Conservation (phyloP, 257 asterid species). For the Solanum peruvianum region DNA sequence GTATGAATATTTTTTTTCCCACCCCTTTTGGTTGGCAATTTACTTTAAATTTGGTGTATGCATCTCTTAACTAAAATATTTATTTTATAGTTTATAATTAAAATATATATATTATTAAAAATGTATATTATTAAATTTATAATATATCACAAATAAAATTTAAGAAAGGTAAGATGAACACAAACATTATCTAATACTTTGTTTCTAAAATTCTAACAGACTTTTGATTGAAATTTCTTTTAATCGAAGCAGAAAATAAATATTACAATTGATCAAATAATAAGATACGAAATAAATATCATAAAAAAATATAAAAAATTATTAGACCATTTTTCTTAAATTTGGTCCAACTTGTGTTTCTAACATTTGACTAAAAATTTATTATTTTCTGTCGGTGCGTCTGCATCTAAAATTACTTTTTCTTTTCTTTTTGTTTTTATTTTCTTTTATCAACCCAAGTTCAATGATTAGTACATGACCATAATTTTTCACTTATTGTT, state of each 20-base stretch:
- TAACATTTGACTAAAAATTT: background rate
- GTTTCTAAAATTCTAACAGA: background rate
- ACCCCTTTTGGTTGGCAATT: background rate
- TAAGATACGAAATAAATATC: background rate
- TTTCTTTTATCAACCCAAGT: background rate
- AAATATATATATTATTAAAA: background rate
- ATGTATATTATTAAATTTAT: background rate
- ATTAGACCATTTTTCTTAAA: background rate
- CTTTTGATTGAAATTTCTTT: rapidly evolving
- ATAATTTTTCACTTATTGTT: background rate
- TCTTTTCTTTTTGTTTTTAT: background rate
- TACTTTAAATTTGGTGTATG: background rate
- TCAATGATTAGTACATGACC: background rate
- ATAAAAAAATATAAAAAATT: background rate
- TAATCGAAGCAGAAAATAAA: background rate
- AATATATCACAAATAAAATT: background rate
- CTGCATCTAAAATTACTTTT: background rate
- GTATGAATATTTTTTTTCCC: background rate
- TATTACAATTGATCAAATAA: background rate
- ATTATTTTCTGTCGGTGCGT: background rate
- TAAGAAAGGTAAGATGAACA: rapidly evolving
- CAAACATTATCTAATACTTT: background rate
- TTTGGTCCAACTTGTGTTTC: background rate
- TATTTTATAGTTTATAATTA: background rate
- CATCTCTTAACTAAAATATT: background rate